Percentiles rank a stretch among this genome's conserved stretches.
Conservation (phyloP, 352 stramenopile species). For the Globisporangium perplexum region DNA sequence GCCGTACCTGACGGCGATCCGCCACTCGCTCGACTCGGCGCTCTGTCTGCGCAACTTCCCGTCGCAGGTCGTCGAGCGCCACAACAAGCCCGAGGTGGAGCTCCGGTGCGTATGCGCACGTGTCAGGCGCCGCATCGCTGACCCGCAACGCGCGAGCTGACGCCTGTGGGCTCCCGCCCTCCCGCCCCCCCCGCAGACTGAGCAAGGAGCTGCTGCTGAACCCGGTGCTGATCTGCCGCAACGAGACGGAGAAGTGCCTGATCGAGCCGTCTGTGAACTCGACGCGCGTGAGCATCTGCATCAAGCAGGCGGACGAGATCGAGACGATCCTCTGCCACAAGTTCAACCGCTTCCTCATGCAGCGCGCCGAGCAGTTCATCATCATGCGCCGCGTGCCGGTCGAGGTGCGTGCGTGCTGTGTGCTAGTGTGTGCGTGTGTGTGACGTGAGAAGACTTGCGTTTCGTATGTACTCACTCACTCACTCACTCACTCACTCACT, state of each 20-base stretch:
- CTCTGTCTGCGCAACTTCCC: conserved; percentile 95
- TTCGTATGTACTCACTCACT: neutral
- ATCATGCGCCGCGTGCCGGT: conserved; percentile 92
- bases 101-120: conserved; percentile 58
- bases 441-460: neutral
- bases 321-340: conserved; percentile 93
- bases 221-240: conserved; percentile 91
- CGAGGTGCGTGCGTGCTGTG: conserved; percentile 24
- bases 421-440: neutral
- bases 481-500: neutral
- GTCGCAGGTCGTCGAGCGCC: conserved; percentile 93
- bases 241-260: conserved; percentile 91
- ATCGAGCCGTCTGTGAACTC: conserved; percentile 96
- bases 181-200: conserved; percentile 28
- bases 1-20: conserved; percentile 91
- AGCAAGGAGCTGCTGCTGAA: conserved; percentile 94
- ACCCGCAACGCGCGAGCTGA: neutral
- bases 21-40: conserved; percentile 88
- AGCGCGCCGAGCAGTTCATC: conserved; percentile 94
- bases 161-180: neutral
- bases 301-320: conserved; percentile 95
- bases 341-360: conserved; percentile 96
- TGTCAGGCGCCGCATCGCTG: no score
- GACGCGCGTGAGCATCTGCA: conserved; percentile 93
- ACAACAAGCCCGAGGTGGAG: conserved; percentile 97